Base-by-base conservation (phyloP, 1,284 basidiomycete genomes). In the Trametes pubescens region DNA sequence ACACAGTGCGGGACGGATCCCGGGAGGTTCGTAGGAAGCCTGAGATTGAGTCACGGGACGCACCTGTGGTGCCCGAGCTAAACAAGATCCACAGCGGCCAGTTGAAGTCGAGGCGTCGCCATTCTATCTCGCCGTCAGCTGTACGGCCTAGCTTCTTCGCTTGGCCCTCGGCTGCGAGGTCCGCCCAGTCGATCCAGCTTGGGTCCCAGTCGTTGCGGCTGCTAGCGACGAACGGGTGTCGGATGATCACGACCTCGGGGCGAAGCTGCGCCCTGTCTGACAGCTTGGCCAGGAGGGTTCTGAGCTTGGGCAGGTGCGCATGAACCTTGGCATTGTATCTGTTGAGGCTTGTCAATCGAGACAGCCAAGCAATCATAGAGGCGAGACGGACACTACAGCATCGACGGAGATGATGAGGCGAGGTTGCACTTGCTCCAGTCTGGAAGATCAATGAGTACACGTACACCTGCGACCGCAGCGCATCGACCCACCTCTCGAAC, bases 1-100 rank as follows among this genome's bases (percentile, higher is more conserved):
- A 62, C 59, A 62, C 51, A 29, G 26, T 49, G 34, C 57, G 51
- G 59, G 38, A 59, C 59, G 65, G 59, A 55, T 47, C 34, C 59
- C 64, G 47, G 52, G 61, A 48, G 26, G 51, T 47, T 54, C 35
- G 61, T 43, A 64, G 55, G 6, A 51, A 14, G 18, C 9, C 54
- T 32, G 44, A 44, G 57, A 38, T 59, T 46, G 57, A 48, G 46
- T 37, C 43, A 53, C 76, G 67, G 16, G 29, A 65, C 79, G 71
- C 69, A 80, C 93, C 93, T 47, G 94, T 96, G 10, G 94, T 95
- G 11, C 93, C 94, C 60, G 83, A 92, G 61, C 90, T 93, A 79
- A 95, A 96, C 37, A 96, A 82, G 65, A 95, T 93, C 94, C 94
- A 96, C 32, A 95, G 82, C 5, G 94, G 93, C 72, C 89, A 85